These are phyloP conservation scores for Curvularia sp. DNA, from an alignment of 2,329 filamentous ascomycete species.

Conservation along the genomic window DNA sequence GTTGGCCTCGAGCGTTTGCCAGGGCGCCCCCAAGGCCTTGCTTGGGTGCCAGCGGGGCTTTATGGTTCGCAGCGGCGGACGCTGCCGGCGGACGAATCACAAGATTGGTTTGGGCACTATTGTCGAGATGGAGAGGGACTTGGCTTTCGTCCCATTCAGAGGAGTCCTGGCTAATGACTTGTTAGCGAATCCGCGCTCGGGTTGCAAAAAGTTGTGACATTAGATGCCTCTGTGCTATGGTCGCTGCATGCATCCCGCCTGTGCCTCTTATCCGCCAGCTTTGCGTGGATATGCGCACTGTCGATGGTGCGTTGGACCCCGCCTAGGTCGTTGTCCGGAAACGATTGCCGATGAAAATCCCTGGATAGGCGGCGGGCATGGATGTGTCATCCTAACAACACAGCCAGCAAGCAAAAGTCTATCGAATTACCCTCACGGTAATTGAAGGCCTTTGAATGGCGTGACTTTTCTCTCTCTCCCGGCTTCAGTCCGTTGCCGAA, in stretches of 20 bases:
- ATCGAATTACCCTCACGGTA: constrained; percentile 8
- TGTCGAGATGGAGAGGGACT: constrained; percentile 41
- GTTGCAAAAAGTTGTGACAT: constrained; percentile 16
- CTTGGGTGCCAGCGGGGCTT: constrained; percentile 49
- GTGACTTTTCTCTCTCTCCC: constrained; percentile 3
- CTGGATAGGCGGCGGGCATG: constrained; percentile 4
- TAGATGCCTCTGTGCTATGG: constrained; percentile 4
- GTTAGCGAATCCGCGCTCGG: constrained; percentile 31
- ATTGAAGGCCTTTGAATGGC: constrained; percentile 2
- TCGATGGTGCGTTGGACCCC: constrained; percentile 28
- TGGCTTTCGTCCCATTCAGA: constrained; percentile 41
- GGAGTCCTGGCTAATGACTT: constrained; percentile 36
- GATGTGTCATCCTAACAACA: constrained; percentile 17
- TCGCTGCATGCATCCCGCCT: not conserved
- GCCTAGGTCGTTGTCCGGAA: constrained; percentile 13
- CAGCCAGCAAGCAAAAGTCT: constrained; percentile 3
- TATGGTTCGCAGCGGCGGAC: constrained; percentile 36
- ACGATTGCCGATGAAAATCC: constrained; percentile 16
- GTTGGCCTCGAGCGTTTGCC: constrained; percentile 40
- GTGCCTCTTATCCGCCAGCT: constrained; percentile 22
- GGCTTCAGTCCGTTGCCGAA: constrained; percentile 6
- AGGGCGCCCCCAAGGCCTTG: constrained; percentile 44
- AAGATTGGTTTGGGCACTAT: constrained; percentile 36
- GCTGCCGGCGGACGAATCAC: constrained; percentile 40
- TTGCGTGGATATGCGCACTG: constrained; percentile 25